Base-by-base conservation (phyloP, 805 yeast genomes). In the Trichomonascus vanleenenianus region DNA sequence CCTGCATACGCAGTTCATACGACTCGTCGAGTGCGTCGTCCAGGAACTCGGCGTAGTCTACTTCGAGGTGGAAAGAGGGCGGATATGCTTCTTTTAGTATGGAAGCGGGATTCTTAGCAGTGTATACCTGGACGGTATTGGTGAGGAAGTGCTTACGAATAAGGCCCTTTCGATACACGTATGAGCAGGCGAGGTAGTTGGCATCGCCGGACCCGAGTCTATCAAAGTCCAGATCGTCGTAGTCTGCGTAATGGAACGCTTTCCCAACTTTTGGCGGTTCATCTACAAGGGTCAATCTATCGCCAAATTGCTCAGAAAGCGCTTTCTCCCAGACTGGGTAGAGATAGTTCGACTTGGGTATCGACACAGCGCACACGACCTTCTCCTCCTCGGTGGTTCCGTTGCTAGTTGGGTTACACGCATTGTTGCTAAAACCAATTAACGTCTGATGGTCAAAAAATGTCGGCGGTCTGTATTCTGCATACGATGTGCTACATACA, bases 1-100 rank as follows among this genome's bases (percentile, higher is more conserved):
- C 67, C 54, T 84, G 96, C 43, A 82, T 83, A 48, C 95, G 68
- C 42, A 93, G 70, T 58, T 91, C 98, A 68, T 84, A 89, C 33
- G 85, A 81, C 56, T 93, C 98, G 62, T 91, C 97, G 39, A 93
- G 69, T 0, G 96, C 75, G 60, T 93, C 98, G 56, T 93, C 97
- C 42, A 93, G 67, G 56, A 93, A 93, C 62, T 93, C 98, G 1
- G 97, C 97, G 64, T 86, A 93, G 57, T 91, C 97, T 18, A 93
- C 76, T 58, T 93, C 97, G 30, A 93, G 68, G 45, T 81, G 81
- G 63, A 71, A 87, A 2, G 89, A 74, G 44, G 78, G 85, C 0
- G 97, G 91, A 49, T 78, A 80, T 2, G 93, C 78, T 1, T 51
- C 56, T 2, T 61, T 66, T 45, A 93, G 68, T 1, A 79, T 66